Conservation (phyloP, 2,329 filamentous ascomycete species). For the Ustilaginoidea virens region DNA sequence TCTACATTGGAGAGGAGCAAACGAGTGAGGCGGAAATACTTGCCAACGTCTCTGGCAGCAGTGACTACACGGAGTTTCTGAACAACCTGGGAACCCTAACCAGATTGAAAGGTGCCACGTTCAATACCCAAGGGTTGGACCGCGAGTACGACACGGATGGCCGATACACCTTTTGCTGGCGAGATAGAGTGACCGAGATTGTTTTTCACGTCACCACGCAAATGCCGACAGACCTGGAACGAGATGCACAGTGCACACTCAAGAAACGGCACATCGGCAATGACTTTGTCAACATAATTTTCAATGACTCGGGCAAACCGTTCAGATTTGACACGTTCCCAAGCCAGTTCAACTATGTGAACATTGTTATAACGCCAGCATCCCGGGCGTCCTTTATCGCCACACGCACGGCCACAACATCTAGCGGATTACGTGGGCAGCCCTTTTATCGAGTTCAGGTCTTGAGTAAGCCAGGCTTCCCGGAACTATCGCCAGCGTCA, state of each 20-base stretch:
- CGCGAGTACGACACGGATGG: slow-evolving; percentile 65
- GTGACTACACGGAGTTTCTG: slow-evolving; percentile 77
- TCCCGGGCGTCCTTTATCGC: slow-evolving; percentile 64
- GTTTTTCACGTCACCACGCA: slow-evolving; percentile 93
- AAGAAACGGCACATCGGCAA: slow-evolving; percentile 97
- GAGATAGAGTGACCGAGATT: slow-evolving; percentile 85
- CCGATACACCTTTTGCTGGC: slow-evolving; percentile 82
- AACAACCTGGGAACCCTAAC: slow-evolving; percentile 70
- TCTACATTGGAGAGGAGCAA: slow-evolving; percentile 85
- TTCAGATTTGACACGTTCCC: slow-evolving; percentile 88
- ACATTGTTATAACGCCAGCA: slow-evolving; percentile 88
- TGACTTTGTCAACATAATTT: slow-evolving; percentile 95
- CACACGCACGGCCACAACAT: slow-evolving; percentile 29
- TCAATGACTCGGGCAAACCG: slow-evolving; percentile 84
- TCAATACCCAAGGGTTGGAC: slow-evolving; percentile 89
- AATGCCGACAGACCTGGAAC: slow-evolving; percentile 79
- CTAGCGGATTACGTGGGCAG: slow-evolving; percentile 10
- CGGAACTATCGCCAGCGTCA: slow-evolving; percentile 78
- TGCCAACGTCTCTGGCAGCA: slow-evolving; percentile 70
- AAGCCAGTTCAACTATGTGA: slow-evolving; percentile 90
- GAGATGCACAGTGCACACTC: slow-evolving; percentile 58
- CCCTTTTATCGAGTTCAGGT: slow-evolving; percentile 81
- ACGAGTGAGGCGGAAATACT: slow-evolving; percentile 71
- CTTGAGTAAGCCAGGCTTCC: slow-evolving; percentile 76
- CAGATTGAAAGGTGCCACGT: slow-evolving; percentile 63